These are phyloP conservation scores for Fusarium nelsonii DNA, from an alignment of 2,329 filamentous ascomycete species.

Conservation along the genomic window DNA sequence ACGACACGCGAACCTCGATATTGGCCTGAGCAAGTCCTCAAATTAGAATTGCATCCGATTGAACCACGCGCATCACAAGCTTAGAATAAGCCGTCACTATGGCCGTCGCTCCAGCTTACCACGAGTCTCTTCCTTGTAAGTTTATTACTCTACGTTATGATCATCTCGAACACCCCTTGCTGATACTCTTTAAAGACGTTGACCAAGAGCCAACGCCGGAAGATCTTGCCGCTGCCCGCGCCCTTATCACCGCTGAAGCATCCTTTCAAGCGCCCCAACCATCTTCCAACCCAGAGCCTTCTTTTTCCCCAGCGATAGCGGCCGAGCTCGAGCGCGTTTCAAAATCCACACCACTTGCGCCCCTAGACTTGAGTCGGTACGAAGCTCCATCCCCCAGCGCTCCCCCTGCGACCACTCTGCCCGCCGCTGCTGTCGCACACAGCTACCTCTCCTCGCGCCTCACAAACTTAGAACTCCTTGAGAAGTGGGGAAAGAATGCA, in stretches of 20 bases:
- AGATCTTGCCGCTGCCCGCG: slow-evolving; percentile 74
- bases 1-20: not conserved
- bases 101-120: slow-evolving; percentile 59
- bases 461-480: slow-evolving; percentile 76
- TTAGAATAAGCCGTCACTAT: slow-evolving; percentile 38
- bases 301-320: slow-evolving; percentile 74
- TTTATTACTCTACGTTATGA: slow-evolving; percentile 15
- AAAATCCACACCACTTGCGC: slow-evolving; percentile 52
- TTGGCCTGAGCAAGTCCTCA: too few relatives aligned
- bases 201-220: slow-evolving; percentile 76
- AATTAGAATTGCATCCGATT: not conserved
- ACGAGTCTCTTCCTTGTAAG: slow-evolving; percentile 86
- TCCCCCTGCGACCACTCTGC: slow-evolving; percentile 72
- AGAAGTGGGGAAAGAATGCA: slow-evolving; percentile 86
- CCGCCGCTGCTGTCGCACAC: slow-evolving; percentile 63
- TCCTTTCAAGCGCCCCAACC: slow-evolving; percentile 62
- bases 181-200: slow-evolving; percentile 72
- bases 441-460: slow-evolving; percentile 66
- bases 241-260: slow-evolving; percentile 77
- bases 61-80: slow-evolving; percentile 8
- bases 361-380: slow-evolving; percentile 83
- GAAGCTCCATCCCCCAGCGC: slow-evolving; percentile 66
- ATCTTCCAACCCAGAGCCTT: slow-evolving; percentile 63
- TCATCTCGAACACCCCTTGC: not conserved
- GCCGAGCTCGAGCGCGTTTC: slow-evolving; percentile 77